phyloP scores from a whole-genome alignment of 1,284 basidiomycete species.

The Ustilago hordei region DNA sequence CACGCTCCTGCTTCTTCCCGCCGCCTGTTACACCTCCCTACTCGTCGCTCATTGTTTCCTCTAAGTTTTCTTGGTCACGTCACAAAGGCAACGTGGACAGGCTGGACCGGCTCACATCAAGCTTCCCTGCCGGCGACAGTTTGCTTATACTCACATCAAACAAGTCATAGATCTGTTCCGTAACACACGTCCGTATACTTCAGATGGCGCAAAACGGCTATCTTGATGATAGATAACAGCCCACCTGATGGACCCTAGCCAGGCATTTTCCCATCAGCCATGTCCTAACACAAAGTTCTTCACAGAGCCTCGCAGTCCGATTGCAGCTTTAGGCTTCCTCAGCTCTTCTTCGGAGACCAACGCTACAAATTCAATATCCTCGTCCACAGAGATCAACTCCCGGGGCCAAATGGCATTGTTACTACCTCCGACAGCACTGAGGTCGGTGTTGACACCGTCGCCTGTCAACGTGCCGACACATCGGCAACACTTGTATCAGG shows the following conservation, averaged over 20 bases:
- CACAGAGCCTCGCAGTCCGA: not conserved
- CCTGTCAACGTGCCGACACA: slow-evolving; percentile 3
- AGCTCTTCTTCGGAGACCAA: not conserved
- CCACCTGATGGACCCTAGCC: not conserved
- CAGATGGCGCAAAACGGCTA: not conserved
- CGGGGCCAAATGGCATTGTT: not conserved
- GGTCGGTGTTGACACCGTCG: not conserved
- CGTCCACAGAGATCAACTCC: too few species aligned
- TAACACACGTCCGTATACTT: not conserved
- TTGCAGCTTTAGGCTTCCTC: not conserved
- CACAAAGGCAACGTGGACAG: too few species aligned
- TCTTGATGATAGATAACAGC: not conserved
- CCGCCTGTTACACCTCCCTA: too few species aligned
- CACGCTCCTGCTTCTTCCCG: too few species aligned
- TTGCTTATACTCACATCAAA: too few species aligned
- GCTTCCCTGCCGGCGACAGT: too few species aligned
- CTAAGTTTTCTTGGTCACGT: too few species aligned
- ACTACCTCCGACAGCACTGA: not conserved
- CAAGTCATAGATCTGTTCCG: too few species aligned
- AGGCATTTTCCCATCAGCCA: not conserved
- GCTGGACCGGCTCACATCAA: too few species aligned
- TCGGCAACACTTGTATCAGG: not conserved
- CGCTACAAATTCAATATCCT: too few species aligned
- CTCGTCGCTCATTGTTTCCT: too few species aligned
- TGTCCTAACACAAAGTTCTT: not conserved